Percentiles rank a stretch among this genome's conserved stretches.
Evolutionary conservation across 306 rosid genomes (phyloP).

Genomic region (Glycine soja): DNA sequence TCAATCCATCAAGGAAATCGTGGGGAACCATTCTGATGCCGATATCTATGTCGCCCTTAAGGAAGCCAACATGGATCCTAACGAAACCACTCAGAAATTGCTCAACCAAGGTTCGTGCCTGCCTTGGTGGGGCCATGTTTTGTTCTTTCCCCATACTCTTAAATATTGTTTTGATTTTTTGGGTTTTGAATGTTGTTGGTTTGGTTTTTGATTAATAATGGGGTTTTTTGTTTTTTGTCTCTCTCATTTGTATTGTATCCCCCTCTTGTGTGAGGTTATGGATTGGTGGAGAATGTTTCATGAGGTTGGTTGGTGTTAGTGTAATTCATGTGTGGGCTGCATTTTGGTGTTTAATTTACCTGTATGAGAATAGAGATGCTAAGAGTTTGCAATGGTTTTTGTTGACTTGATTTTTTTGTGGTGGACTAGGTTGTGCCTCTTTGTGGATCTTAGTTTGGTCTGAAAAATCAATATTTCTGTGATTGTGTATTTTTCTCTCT

Average conservation of each 20-base stretch:
- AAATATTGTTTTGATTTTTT: not conserved
- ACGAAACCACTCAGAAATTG: conserved; percentile 97
- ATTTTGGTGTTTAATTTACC: conserved; percentile 31
- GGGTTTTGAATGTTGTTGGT: not conserved
- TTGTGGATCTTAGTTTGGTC: not conserved
- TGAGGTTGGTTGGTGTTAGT: not conserved
- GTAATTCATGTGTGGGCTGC: not conserved
- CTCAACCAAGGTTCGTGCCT: conserved; percentile 81
- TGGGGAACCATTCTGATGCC: conserved; percentile 83
- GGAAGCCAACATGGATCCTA: conserved; percentile 95
- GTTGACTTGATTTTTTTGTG: not conserved
- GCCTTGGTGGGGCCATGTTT: not conserved
- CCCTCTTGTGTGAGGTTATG: conserved; percentile 8
- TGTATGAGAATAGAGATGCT: not conserved
- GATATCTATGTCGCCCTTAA: conserved; percentile 90
- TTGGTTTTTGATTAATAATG: conserved; percentile 35
- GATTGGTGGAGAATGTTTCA: not conserved
- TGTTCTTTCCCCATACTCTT: not conserved
- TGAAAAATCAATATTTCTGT: not conserved
- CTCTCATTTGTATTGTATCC: not conserved
- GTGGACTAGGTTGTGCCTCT: not conserved
- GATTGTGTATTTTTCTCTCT: not conserved
- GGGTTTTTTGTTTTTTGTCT: not conserved
- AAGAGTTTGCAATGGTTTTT: not conserved
- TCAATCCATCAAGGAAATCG: conserved; percentile 89